phyloP scores from a whole-genome alignment of 1,139 yeast species.

The Suhomyces wounanorum region DNA sequence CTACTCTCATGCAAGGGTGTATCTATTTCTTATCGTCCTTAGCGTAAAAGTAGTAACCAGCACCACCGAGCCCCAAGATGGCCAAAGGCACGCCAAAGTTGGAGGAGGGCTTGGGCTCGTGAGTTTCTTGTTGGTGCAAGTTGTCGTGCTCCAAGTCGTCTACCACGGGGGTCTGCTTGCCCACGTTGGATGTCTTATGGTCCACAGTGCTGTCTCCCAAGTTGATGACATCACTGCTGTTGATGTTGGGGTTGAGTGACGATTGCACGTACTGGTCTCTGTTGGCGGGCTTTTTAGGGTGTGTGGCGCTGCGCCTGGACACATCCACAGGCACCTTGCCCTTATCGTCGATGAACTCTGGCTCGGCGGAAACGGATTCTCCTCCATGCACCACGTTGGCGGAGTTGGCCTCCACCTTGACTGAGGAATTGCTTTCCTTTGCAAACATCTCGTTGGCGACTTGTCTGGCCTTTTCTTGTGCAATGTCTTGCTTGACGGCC shows the following conservation, averaged over 20 bases:
- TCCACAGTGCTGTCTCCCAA: constrained; percentile 42
- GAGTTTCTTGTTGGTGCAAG: constrained; percentile 11
- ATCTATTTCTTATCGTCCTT: constrained; percentile 5
- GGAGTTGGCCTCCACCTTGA: constrained; percentile 48
- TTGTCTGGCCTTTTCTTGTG: constrained; percentile 40
- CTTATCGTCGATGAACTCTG: constrained; percentile 42
- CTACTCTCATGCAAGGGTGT: neutral
- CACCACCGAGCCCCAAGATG: constrained; percentile 18
- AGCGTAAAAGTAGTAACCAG: constrained; percentile 16
- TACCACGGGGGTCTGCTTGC: constrained; percentile 32
- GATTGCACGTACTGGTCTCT: constrained; percentile 46
- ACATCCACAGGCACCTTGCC: constrained; percentile 23
- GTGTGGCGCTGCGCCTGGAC: constrained; percentile 11
- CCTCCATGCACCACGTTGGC: constrained; percentile 50
- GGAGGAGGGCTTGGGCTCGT: neutral
- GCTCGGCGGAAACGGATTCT: constrained; percentile 41
- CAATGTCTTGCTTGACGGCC: constrained; percentile 53
- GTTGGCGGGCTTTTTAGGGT: constrained; percentile 37
- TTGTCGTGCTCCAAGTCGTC: constrained; percentile 47
- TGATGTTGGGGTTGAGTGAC: constrained; percentile 46
- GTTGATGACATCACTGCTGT: constrained; percentile 39
- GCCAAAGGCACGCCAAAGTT: constrained; percentile 14
- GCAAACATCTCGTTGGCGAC: constrained; percentile 46
- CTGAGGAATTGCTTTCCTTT: constrained; percentile 39
- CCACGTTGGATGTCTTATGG: constrained; percentile 37